Evolutionary conservation across 257 asterid genomes (phyloP).

Genomic region (Solanum virginianum): DNA sequence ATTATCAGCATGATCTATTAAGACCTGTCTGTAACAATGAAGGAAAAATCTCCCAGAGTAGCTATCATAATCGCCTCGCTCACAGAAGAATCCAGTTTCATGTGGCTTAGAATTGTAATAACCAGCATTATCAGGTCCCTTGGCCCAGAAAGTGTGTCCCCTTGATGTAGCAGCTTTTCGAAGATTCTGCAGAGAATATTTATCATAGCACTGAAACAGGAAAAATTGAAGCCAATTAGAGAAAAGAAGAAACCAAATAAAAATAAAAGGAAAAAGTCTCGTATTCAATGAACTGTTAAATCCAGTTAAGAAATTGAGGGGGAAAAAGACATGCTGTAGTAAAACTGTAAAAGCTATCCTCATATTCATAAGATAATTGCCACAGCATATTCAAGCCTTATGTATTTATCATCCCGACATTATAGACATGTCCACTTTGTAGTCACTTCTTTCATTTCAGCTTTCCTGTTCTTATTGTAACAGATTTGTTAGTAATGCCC

Average conservation of each 20-base stretch:
- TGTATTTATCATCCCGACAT: background rate
- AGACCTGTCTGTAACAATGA: slow-evolving; percentile 44
- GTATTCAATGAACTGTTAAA: no score
- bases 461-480: background rate
- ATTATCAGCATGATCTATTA: slow-evolving; percentile 52
- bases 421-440: background rate
- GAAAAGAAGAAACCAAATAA: background rate
- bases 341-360: background rate
- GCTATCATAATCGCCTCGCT: slow-evolving; percentile 60
- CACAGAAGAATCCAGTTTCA: slow-evolving; percentile 65
- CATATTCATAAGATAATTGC: background rate
- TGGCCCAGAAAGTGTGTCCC: slow-evolving; percentile 60
- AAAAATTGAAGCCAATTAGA: background rate
- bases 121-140: slow-evolving; percentile 67
- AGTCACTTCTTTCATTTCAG: background rate
- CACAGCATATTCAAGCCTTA: background rate
- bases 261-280: background rate
- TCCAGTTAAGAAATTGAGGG: no score
- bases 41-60: slow-evolving; percentile 61
- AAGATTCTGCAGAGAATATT: slow-evolving; percentile 43
- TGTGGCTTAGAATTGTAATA: slow-evolving; percentile 55
- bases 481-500: background rate
- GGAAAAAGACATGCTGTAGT: background rate
- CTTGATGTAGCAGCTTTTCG: slow-evolving; percentile 51
- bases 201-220: slow-evolving; percentile 47